These are phyloP conservation scores for Nannochloropsis gaditana DNA, from an alignment of 108 stramenopile genomes.

Conservation along the genomic window DNA sequence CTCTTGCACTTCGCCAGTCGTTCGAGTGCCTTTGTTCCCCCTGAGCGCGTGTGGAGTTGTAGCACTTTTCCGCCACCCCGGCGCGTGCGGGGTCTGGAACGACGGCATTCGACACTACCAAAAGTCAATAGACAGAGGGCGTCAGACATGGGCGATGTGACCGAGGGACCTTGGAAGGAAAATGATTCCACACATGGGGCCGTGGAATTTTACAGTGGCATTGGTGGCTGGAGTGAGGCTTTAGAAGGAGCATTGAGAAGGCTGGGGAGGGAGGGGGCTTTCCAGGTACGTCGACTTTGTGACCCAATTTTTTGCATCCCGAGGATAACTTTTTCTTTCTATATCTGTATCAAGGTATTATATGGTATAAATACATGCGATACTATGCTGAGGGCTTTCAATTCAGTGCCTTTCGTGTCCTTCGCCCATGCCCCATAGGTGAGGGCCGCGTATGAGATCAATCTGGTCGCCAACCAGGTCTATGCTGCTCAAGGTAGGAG, in stretches of 20 bases:
- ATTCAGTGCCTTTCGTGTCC: too few relatives aligned
- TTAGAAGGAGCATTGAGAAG: background rate
- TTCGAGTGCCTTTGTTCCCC: too few relatives aligned
- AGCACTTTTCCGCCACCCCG: background rate
- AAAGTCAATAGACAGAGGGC: background rate
- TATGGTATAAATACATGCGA: too few relatives aligned
- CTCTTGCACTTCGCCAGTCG: too few relatives aligned
- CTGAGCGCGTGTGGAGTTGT: background rate
- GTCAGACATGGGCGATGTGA: background rate
- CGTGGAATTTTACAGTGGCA: slow-evolving; percentile 6
- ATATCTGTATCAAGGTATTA: too few relatives aligned
- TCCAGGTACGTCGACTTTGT: background rate
- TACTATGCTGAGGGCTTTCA: too few relatives aligned
- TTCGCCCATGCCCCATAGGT: background rate
- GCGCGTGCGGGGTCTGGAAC: background rate
- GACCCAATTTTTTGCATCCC: too few relatives aligned
- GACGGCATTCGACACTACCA: background rate
- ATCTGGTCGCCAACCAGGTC: background rate
- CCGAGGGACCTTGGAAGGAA: background rate
- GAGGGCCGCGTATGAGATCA: background rate
- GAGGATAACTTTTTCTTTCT: too few relatives aligned
- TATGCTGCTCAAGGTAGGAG: background rate
- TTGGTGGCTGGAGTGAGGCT: slow-evolving; percentile 19
- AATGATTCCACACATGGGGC: too few relatives aligned
- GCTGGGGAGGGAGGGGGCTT: background rate